Conservation (phyloP, 2,329 filamentous ascomycete genomes). For the Aurifilum marmelostoma region DNA sequence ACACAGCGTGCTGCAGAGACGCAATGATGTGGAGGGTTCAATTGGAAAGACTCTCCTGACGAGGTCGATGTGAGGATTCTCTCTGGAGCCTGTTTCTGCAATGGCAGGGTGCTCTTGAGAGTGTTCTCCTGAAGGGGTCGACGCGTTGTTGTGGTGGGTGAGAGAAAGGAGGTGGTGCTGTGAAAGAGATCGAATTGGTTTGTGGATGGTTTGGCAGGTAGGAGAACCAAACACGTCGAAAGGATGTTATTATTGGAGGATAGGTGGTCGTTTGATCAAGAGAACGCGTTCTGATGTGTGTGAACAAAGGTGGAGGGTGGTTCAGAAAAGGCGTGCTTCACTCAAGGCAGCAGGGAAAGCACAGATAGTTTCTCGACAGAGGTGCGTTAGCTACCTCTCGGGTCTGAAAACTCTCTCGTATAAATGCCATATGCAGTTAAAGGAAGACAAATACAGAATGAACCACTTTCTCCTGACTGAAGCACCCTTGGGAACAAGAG, state of each 20-base stretch:
- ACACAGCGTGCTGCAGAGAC: not conserved
- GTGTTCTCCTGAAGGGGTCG: not conserved
- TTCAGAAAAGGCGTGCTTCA: not conserved
- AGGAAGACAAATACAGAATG: no score
- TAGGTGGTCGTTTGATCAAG: not conserved
- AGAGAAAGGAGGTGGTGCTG: not conserved
- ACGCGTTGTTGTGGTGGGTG: not conserved
- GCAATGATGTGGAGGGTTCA: not conserved
- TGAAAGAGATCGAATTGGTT: not conserved
- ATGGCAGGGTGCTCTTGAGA: no score
- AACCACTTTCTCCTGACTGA: no score
- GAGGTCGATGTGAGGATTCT: not conserved
- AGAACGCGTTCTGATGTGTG: not conserved
- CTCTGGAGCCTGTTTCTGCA: not conserved
- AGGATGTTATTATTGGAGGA: not conserved
- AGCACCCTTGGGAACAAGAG: no score
- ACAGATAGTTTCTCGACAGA: not conserved
- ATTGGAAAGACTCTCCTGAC: not conserved
- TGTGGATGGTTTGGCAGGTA: not conserved
- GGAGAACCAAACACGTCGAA: not conserved
- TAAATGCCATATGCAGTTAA: not conserved
- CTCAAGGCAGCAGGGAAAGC: not conserved
- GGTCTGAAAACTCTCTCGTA: not conserved
- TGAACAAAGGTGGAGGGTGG: not conserved
- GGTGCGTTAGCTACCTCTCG: not conserved